Evolutionary conservation across 2,329 filamentous ascomycete genomes (phyloP), one percentile per base, ranked within the genome.

Genomic region (Epichloe baconii): DNA sequence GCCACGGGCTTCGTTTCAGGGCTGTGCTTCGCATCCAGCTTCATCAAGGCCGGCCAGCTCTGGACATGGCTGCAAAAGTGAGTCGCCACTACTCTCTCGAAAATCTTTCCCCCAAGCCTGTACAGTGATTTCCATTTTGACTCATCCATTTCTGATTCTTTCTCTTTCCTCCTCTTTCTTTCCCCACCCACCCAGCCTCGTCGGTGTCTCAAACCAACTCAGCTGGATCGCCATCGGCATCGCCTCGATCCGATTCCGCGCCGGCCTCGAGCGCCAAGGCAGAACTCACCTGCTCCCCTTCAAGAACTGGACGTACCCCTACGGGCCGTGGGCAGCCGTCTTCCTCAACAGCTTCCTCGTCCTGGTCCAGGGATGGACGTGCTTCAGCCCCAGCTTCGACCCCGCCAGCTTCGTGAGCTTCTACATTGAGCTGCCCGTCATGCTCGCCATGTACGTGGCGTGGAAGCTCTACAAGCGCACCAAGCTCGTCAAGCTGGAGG

Each of bases 391-490:
- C 3, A 63, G 54, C 2, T 85, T 84, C 58, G 69, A 71, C 46
- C 68, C 66, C 2, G 77, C 83, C 12, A 72, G 76, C 58, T 84
- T 85, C 58, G 77, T 85, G 45, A 81, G 77, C 53, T 79, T 72
- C 55, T 83, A 85, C 58, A 72, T 85, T 38, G 78, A 83, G 63
- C 63, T 84, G 23, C 77, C 79, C 0, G 57, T 84, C 52, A 80
- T 84, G 72, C 55, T 77, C 15, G 57, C 82, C 8, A 71, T 91
- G 36, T 90, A 78, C 60, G 44, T 83, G 0, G 79, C 72, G 5
- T 91, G 85, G 83, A 93, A 91, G 65, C 26, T 86, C 1, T 52
- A 80, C 54, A 83, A 87, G 65, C 75, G 71, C 61, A 86, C 84
- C 0, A 80, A 74, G 55, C 71, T 76, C 52, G 66, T 75, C 35